Evolutionary conservation across 139 green algal species (phyloP).

Genomic region (Closterium sp.): DNA sequence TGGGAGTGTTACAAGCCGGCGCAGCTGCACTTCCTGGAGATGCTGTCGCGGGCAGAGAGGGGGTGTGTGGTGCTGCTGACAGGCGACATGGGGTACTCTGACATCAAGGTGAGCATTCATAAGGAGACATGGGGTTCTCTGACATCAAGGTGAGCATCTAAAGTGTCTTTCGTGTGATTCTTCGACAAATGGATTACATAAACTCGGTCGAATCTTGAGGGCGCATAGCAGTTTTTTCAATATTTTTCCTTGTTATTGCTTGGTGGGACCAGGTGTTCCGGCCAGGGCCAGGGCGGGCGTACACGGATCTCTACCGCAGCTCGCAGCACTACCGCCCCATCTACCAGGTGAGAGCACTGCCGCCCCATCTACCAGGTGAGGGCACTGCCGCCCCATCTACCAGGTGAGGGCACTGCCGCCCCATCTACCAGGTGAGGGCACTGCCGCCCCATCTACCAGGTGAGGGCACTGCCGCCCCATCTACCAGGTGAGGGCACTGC

Average conservation of each 20-base stretch:
- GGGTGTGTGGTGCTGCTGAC: conserved; percentile 39
- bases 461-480: too few species aligned
- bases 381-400: too few species aligned
- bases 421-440: too few species aligned
- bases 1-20: conserved; percentile 48
- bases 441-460: too few species aligned
- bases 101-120: conserved; percentile 38
- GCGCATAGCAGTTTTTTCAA: background rate
- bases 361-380: background rate
- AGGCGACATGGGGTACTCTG: conserved; percentile 31
- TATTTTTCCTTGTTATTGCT: background rate
- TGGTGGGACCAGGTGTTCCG: conserved; percentile 1
- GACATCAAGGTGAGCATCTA: too few species aligned
- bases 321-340: background rate
- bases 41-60: conserved; percentile 5
- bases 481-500: too few species aligned
- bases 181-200: too few species aligned
- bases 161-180: too few species aligned
- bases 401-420: background rate
- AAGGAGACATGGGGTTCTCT: background rate
- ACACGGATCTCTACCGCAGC: conserved; percentile 33
- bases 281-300: conserved; percentile 2
- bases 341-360: conserved; percentile 6
- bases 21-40: conserved; percentile 41
- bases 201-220: background rate